phyloP scores from a whole-genome alignment of 2,329 filamentous ascomycete genomes.

The Trichophaea hybrida region DNA sequence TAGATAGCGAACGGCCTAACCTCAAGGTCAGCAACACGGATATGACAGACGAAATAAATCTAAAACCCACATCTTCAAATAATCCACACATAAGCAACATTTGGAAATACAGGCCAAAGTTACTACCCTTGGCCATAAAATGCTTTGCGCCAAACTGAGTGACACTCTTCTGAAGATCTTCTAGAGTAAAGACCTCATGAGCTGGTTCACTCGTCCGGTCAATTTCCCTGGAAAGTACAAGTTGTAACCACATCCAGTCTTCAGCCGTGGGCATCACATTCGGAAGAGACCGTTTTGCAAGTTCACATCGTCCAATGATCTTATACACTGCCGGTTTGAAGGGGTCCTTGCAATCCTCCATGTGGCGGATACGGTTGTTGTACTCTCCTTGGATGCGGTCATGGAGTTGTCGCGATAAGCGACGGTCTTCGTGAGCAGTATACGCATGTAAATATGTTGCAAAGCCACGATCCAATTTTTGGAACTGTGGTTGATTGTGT shows the following conservation, averaged over 20 bases:
- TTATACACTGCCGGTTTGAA: slow-evolving; percentile 98
- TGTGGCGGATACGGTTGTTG: slow-evolving; percentile 67
- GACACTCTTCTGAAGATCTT: slow-evolving; percentile 62
- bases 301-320: slow-evolving; percentile 68
- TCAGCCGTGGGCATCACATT: slow-evolving; percentile 50
- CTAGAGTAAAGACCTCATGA: slow-evolving; percentile 49
- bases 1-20: slow-evolving; percentile 67
- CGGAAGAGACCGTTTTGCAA: slow-evolving; percentile 49
- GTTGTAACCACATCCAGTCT: slow-evolving; percentile 60
- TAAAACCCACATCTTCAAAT: slow-evolving; percentile 50
- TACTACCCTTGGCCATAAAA: slow-evolving; percentile 59
- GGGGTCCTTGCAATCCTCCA: slow-evolving; percentile 77
- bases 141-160: slow-evolving; percentile 80
- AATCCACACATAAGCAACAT: slow-evolving; percentile 59
- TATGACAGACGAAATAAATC: background rate
- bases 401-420: slow-evolving; percentile 63
- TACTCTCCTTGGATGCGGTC: slow-evolving; percentile 84
- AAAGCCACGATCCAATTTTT: slow-evolving; percentile 82
- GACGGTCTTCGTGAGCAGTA: slow-evolving; percentile 55
- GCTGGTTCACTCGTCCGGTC: slow-evolving; percentile 50
- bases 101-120: slow-evolving; percentile 79
- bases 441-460: slow-evolving; percentile 76
- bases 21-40: background rate
- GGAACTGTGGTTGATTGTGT: slow-evolving; percentile 63
- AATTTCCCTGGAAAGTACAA: slow-evolving; percentile 52